Conservation (phyloP, 2,329 filamentous ascomycete genomes). For the Trichoderma sp. region DNA sequence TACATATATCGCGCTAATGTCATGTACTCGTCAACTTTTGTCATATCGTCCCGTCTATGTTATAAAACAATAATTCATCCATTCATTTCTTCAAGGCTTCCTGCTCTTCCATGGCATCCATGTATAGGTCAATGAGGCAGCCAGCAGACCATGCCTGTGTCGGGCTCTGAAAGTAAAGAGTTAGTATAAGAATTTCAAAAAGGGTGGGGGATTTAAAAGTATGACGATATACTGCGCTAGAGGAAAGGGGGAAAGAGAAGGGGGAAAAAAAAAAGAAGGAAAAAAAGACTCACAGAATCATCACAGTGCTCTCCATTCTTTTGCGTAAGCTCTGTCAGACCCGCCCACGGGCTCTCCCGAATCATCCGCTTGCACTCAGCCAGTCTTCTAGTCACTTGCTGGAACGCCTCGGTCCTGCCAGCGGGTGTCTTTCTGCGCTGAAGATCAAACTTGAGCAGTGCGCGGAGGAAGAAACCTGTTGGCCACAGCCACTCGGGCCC, state of each 20-base stretch:
- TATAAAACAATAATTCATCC: background rate
- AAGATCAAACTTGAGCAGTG: conserved; percentile 87
- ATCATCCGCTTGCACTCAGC: conserved; percentile 85
- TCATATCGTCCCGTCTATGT: conserved; percentile 9
- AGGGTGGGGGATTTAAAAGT: background rate
- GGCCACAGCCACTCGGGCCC: conserved; percentile 99
- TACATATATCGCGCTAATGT: conserved; percentile 17
- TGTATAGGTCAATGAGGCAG: conserved; percentile 93
- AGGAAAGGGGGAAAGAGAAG: background rate
- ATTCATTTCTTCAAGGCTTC: conserved; percentile 26
- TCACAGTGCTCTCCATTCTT: conserved; percentile 79
- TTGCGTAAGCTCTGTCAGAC: conserved; percentile 89
- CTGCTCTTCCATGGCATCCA: conserved; percentile 72
- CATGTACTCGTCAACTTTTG: conserved; percentile 12
- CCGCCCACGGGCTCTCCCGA: conserved; percentile 79
- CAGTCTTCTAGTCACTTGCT: conserved; percentile 86
- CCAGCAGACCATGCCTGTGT: conserved; percentile 96
- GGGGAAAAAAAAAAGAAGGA: background rate
- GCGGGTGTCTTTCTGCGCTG: conserved; percentile 60
- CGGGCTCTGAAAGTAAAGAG: conserved; percentile 62
- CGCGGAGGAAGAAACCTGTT: conserved; percentile 90
- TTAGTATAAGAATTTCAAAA: background rate
- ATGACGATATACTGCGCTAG: background rate
- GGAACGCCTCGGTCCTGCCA: conserved; percentile 83
- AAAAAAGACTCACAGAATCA: conserved; percentile 72